phyloP scores from a whole-genome alignment of 192 early-diverging fungal genomes.

The Kickxella alabastrina region DNA sequence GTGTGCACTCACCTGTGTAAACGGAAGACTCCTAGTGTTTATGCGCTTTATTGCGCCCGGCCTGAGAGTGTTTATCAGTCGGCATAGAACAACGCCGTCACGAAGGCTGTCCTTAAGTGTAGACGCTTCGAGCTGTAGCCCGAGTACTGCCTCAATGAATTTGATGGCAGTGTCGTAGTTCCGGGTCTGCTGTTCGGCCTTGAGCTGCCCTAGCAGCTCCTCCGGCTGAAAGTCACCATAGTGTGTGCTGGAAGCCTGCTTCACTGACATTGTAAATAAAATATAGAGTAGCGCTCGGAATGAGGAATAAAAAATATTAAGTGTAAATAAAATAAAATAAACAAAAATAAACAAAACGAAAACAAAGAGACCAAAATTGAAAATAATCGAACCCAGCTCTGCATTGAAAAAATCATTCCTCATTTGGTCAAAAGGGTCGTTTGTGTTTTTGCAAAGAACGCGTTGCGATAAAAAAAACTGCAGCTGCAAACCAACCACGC shows the following conservation, averaged over 20 bases:
- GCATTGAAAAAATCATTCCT: background rate
- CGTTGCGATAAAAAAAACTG: too few relatives aligned
- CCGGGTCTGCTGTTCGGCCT: constrained; percentile 57
- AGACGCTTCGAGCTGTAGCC: constrained; percentile 52
- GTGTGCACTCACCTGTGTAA: constrained; percentile 55
- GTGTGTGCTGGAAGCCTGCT: constrained; percentile 17
- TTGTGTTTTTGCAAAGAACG: too few relatives aligned
- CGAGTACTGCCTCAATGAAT: constrained; percentile 63
- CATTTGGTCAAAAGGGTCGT: too few relatives aligned
- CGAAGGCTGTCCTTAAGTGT: constrained; percentile 61
- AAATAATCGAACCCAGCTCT: too few relatives aligned
- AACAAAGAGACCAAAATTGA: too few relatives aligned
- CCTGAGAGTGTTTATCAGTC: constrained; percentile 70
- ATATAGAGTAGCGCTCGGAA: background rate
- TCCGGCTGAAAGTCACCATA: constrained; percentile 48
- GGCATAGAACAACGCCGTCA: constrained; percentile 77
- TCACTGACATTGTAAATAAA: constrained; percentile 18
- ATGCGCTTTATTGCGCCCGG: constrained; percentile 73
- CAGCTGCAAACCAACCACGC: too few relatives aligned
- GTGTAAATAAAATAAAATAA: background rate
- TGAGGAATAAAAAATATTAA: background rate
- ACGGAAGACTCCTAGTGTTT: constrained; percentile 66
- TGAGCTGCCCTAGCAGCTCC: constrained; percentile 53
- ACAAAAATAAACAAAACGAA: background rate
- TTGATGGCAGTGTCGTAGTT: constrained; percentile 60